Evolutionary conservation across 179 eudicot genomes (phyloP), one percentile per base, ranked within the genome.

Genomic region (Beta lomatogona): DNA sequence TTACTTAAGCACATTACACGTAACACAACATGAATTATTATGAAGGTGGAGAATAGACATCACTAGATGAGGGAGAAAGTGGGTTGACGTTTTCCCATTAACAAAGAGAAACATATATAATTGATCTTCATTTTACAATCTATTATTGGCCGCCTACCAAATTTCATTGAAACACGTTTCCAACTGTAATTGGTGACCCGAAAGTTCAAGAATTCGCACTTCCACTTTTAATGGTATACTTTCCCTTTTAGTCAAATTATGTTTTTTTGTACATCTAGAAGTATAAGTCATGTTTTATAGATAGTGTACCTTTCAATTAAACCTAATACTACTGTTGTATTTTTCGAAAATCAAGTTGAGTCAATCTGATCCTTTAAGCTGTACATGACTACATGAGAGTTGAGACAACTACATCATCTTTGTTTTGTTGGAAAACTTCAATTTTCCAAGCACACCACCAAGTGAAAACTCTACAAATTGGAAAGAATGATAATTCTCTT

Each of bases 11-110:
- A 11, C 68, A 75, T 66, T 61, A 83, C 85, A 83, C 82, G 82
- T 83, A 79, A 44, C 54, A 45, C 64, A 50, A 57, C 48, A 59
- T 67, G 58, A 22, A 63, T 18, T 36, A 78, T 44, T 36, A 54
- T 45, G 65, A 46, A 53, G 45, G 55, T 21, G 52, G 60, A 36
- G 6, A 22, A 18, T 14, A 72, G 13, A 71, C 22, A 46, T 65
- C 13, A 58, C 14, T 15, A 14, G 21, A 73, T 36, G 2, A 36
- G 67, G 2, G 6, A 31, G 11, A 68, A 69, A 67, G 68, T 65
- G 79, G 76, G 76, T 74, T 83, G 80, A 79, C 80, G 74, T 44
- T 6, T 25, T 59, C 67, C 86, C 67, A 83, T 79, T 69, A 19
- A 41, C 76, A 67, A 83, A 79, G 57, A 13, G 21, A 77, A 16